Conservation (phyloP, 2,329 filamentous ascomycete genomes). For the Apiospora aurea region DNA sequence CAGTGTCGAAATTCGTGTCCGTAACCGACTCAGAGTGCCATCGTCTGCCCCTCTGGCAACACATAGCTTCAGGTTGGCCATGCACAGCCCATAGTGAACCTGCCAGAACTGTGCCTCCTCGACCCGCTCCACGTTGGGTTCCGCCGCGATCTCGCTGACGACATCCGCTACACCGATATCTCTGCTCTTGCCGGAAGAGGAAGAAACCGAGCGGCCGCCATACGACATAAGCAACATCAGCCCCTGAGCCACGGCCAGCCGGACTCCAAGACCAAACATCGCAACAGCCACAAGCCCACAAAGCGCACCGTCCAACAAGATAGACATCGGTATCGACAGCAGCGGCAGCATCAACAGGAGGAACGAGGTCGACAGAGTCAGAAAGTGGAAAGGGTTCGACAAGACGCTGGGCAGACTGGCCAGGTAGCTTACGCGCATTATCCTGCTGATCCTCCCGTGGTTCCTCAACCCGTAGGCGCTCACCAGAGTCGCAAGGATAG, state of each 20-base stretch:
- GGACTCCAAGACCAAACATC: conserved; percentile 88
- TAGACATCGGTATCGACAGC: conserved; percentile 80
- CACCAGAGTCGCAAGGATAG: conserved; percentile 82
- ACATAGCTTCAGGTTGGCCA: conserved; percentile 89
- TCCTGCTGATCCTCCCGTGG: conserved; percentile 88
- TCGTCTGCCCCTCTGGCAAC: conserved; percentile 72
- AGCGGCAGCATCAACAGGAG: conserved; percentile 83
- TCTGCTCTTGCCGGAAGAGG: conserved; percentile 39
- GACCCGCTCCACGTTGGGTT: conserved; percentile 76
- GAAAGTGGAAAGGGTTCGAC: conserved; percentile 92
- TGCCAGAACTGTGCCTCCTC: conserved; percentile 98
- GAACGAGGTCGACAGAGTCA: conserved; percentile 86
- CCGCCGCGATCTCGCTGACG: conserved; percentile 83
- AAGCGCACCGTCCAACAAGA: conserved; percentile 83
- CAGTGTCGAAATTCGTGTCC: conserved; percentile 77
- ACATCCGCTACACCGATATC: conserved; percentile 71
- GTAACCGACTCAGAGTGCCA: conserved; percentile 73
- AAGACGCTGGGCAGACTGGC: conserved; percentile 84
- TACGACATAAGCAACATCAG: conserved; percentile 98
- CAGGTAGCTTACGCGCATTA: conserved; percentile 86
- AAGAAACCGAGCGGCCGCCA: conserved; percentile 44
- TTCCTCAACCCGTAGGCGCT: conserved; percentile 89
- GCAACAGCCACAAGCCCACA: conserved; percentile 82
- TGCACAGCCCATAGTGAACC: conserved; percentile 94
- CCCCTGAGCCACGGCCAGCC: conserved; percentile 84